Conservation (phyloP, 805 yeast genomes). For the Zygotorulaspora chibaensis region DNA sequence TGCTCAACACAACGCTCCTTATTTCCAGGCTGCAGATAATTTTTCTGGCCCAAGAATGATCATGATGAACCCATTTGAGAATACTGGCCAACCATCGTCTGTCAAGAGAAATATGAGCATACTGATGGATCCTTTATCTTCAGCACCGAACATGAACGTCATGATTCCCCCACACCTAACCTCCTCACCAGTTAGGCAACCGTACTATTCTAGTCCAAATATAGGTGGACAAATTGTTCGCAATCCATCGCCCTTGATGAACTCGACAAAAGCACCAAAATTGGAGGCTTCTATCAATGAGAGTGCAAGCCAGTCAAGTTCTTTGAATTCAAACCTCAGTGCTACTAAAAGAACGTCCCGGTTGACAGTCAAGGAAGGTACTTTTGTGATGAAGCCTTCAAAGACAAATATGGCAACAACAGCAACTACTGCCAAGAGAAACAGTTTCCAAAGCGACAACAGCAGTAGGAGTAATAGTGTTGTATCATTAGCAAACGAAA, state of each 20-base stretch:
- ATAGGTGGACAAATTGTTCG: conserved; percentile 8
- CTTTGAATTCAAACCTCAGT: neutral
- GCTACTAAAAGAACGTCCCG: conserved; percentile 3
- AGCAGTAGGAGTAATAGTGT: conserved; percentile 7
- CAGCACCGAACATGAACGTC: conserved; percentile 14
- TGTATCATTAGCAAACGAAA: neutral
- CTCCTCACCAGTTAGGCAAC: conserved; percentile 5
- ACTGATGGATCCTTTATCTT: conserved; percentile 26
- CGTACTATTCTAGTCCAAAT: neutral
- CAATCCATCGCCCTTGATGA: conserved; percentile 9
- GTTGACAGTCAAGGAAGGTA: conserved; percentile 8
- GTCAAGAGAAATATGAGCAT: conserved; percentile 27
- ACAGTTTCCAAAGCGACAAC: conserved; percentile 7
- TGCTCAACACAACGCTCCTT: conserved; percentile 6
- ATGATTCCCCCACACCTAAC: conserved; percentile 4
- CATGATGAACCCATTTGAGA: conserved; percentile 27
- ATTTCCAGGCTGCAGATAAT: conserved; percentile 9
- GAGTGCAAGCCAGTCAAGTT: neutral
- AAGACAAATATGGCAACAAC: neutral
- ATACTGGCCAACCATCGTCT: conserved; percentile 14
- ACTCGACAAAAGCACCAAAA: conserved; percentile 8
- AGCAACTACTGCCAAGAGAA: conserved; percentile 3
- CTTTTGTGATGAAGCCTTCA: conserved; percentile 7
- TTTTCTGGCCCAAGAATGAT: conserved; percentile 14
- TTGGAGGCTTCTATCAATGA: conserved; percentile 4